These are phyloP conservation scores for Aspergillus funiculosus DNA, from an alignment of 495 filamentous ascomycete species.

Conservation along the genomic window DNA sequence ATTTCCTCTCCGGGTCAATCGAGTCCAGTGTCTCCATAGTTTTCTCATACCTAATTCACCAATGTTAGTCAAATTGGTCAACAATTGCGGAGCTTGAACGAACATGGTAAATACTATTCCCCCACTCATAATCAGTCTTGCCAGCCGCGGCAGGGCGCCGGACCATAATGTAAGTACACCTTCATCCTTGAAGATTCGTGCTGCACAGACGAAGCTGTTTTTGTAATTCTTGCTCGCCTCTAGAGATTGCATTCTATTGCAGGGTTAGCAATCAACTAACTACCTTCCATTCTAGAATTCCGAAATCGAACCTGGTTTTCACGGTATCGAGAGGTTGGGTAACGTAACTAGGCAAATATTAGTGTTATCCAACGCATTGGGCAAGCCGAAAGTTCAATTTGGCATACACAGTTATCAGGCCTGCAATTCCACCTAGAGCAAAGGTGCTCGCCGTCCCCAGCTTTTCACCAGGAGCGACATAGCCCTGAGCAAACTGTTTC, in stretches of 20 bases:
- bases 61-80: conserved; percentile 9
- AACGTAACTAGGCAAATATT: conserved; percentile 40
- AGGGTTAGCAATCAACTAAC: conserved; percentile 7
- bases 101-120: conserved; percentile 97
- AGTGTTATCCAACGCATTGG: not conserved
- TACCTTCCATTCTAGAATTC: not conserved
- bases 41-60: conserved; percentile 74
- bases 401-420: conserved; percentile 86
- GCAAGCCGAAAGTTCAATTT: not conserved
- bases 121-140: conserved; percentile 78
- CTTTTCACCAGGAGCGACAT: conserved; percentile 92
- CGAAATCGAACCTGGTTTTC: conserved; percentile 64
- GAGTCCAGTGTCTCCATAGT: conserved; percentile 81
- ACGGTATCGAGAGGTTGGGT: conserved; percentile 92
- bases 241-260: conserved; percentile 83
- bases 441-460: conserved; percentile 85
- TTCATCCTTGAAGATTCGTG: conserved; percentile 80
- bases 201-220: conserved; percentile 83
- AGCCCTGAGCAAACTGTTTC: conserved; percentile 85
- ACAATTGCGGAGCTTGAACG: conserved; percentile 18
- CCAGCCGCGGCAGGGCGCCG: conserved; percentile 80
- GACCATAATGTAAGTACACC: conserved; percentile 90
- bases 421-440: conserved; percentile 82
- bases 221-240: conserved; percentile 78
- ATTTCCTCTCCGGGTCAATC: conserved; percentile 77